A percentile compares a stretch with the other conserved stretches of the same genome.
Evolutionary conservation across 352 stramenopile species (phyloP).

Genomic region (Discostella stelligera): DNA sequence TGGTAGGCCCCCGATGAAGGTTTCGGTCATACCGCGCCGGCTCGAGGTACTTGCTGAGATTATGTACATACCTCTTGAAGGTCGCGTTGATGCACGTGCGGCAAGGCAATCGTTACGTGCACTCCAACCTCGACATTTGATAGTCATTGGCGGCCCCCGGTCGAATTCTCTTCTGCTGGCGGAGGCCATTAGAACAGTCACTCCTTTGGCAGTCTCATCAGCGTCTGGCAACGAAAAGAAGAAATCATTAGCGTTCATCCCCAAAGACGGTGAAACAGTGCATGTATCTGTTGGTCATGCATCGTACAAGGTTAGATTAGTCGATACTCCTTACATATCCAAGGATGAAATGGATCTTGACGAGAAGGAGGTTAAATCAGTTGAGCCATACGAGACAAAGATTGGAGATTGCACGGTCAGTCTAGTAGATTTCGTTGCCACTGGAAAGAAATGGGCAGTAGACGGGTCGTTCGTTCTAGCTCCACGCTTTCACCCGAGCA

Average conservation of each 20-base stretch:
- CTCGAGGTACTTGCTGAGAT: slow-evolving; percentile 79
- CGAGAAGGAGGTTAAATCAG: slow-evolving; percentile 47
- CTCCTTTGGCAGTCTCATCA: neutral
- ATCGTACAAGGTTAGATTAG: slow-evolving; percentile 73
- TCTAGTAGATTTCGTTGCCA: slow-evolving; percentile 75
- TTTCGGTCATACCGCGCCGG: slow-evolving; percentile 53
- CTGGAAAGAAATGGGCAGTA: slow-evolving; percentile 75
- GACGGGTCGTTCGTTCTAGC: slow-evolving; percentile 80
- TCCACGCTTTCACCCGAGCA: slow-evolving; percentile 41
- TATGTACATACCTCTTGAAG: slow-evolving; percentile 76
- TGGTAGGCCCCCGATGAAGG: slow-evolving; percentile 75
- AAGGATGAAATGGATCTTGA: slow-evolving; percentile 53
- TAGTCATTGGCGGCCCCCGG: slow-evolving; percentile 70
- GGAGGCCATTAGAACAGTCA: slow-evolving; percentile 29
- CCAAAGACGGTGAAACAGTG: slow-evolving; percentile 61
- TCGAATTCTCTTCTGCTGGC: slow-evolving; percentile 38
- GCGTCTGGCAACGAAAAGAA: slow-evolving; percentile 5
- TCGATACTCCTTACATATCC: slow-evolving; percentile 74
- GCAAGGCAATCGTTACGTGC: slow-evolving; percentile 75
- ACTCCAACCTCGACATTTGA: slow-evolving; percentile 75
- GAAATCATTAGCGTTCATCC: slow-evolving; percentile 34
- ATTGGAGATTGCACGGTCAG: slow-evolving; percentile 78
- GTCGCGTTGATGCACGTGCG: slow-evolving; percentile 65
- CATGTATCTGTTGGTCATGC: slow-evolving; percentile 73
- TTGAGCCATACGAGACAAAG: slow-evolving; percentile 72